Conservation (phyloP, 495 filamentous ascomycete genomes). For the Penicillium antarcticum region DNA sequence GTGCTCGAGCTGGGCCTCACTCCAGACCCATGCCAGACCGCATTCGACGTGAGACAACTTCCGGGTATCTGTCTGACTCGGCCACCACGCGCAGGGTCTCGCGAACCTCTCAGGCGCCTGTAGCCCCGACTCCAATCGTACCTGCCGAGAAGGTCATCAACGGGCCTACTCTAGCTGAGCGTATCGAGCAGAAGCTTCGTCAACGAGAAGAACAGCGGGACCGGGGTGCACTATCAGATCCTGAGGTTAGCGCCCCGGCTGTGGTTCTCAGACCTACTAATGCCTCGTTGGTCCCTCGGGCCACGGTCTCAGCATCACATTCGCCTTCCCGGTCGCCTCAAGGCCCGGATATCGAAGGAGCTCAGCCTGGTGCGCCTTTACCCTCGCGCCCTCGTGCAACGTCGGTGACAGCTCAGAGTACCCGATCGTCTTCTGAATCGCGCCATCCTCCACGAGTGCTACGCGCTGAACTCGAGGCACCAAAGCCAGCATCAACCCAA, state of each 20-base stretch:
- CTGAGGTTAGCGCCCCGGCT: constrained; percentile 6
- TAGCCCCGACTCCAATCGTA: background rate
- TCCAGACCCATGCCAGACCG: background rate
- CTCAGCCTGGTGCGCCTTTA: background rate
- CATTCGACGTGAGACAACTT: constrained; percentile 2
- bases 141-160: background rate
- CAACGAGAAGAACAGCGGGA: constrained; percentile 27
- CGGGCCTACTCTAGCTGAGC: constrained; percentile 29
- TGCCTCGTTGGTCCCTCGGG: background rate
- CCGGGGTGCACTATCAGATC: constrained; percentile 12
- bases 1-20: constrained; percentile 8
- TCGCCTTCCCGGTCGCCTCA: constrained; percentile 7
- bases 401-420: constrained; percentile 5
- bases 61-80: constrained; percentile 29
- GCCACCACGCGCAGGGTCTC: constrained; percentile 8
- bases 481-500: background rate
- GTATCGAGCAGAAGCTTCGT: constrained; percentile 37
- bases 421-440: constrained; percentile 13
- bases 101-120: constrained; percentile 1
- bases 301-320: background rate
- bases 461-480: constrained; percentile 5
- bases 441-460: constrained; percentile 5
- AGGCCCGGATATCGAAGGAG: background rate
- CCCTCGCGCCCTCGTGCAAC: constrained; percentile 4
- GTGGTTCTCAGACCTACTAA: constrained; percentile 3